Percentiles rank a stretch among this genome's conserved stretches.
These are phyloP conservation scores for Phoma herbarum DNA, from an alignment of 2,329 filamentous ascomycete species.

Conservation along the genomic window DNA sequence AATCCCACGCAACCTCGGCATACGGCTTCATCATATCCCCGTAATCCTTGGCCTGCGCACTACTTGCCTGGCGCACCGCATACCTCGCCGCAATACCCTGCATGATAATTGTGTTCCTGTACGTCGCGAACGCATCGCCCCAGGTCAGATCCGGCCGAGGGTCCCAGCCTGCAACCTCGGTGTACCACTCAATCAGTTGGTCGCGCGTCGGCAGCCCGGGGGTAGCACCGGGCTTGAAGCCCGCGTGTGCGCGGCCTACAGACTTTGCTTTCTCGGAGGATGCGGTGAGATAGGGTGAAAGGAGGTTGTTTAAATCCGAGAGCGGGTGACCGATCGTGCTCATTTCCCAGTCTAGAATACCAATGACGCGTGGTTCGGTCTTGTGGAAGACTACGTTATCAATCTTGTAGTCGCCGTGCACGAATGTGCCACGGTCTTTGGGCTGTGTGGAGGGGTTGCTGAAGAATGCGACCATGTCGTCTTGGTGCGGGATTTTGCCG, in stretches of 20 bases:
- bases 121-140: conserved; percentile 70
- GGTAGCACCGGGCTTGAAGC: conserved; percentile 69
- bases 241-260: conserved; percentile 54
- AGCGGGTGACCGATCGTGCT: conserved; percentile 96
- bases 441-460: conserved; percentile 74
- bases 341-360: conserved; percentile 94
- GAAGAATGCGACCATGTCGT: conserved; percentile 83
- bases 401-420: conserved; percentile 96
- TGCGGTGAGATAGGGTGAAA: conserved; percentile 58
- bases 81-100: conserved; percentile 94
- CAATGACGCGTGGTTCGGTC: conserved; percentile 86
- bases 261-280: conserved; percentile 48
- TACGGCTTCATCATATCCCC: conserved; percentile 73
- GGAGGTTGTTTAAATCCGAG: conserved; percentile 85
- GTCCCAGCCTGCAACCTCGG: conserved; percentile 74
- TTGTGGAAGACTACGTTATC: conserved; percentile 76
- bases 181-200: conserved; percentile 72
- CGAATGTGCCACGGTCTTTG: conserved; percentile 76
- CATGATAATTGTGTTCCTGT: conserved; percentile 69
- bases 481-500: conserved; percentile 83
- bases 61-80: conserved; percentile 88
- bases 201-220: conserved; percentile 71
- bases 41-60: conserved; percentile 78
- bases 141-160: conserved; percentile 67
- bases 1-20: conserved; percentile 79